A percentile compares a stretch with the other conserved stretches of the same genome.
Evolutionary conservation across 805 yeast genomes (phyloP).

Genomic region (Komagataella mondaviorum): DNA sequence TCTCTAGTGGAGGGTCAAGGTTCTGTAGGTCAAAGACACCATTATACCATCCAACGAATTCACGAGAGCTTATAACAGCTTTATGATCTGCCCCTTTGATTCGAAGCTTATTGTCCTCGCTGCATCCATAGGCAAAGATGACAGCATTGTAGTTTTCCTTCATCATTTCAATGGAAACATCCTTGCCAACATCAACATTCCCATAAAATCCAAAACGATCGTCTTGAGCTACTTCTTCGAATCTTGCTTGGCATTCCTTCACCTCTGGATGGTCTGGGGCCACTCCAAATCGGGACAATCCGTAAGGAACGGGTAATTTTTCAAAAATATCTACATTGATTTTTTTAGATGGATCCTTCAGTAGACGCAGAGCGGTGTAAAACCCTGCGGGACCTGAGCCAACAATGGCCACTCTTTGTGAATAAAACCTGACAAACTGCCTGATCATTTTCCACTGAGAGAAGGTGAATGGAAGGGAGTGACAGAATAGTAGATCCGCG

Average conservation of each 20-base stretch:
- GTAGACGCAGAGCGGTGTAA: constrained; percentile 67
- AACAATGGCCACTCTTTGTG: constrained; percentile 46
- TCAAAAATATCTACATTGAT: constrained; percentile 66
- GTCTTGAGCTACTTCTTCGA: constrained; percentile 30
- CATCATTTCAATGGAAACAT: constrained; percentile 36
- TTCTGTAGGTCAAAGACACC: constrained; percentile 57
- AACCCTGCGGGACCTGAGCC: constrained; percentile 98
- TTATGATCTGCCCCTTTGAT: constrained; percentile 47
- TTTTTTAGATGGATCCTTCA: constrained; percentile 17
- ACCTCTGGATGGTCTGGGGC: constrained; percentile 99
- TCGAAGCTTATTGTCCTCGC: constrained; percentile 35
- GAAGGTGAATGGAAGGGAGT: not conserved
- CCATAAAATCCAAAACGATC: constrained; percentile 49
- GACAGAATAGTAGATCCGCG: not conserved
- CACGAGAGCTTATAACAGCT: constrained; percentile 70
- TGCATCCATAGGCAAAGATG: constrained; percentile 74
- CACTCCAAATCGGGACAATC: constrained; percentile 88
- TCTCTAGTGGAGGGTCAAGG: constrained; percentile 42
- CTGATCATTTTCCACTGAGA: not conserved
- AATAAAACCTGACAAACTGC: not conserved
- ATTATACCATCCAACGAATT: constrained; percentile 94
- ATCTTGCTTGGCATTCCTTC: constrained; percentile 68
- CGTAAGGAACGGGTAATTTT: constrained; percentile 78
- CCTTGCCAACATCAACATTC: constrained; percentile 55
- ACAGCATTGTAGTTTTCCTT: constrained; percentile 53